phyloP scores from a whole-genome alignment of 2,329 filamentous ascomycete species.

The Spiromastix sp. region DNA sequence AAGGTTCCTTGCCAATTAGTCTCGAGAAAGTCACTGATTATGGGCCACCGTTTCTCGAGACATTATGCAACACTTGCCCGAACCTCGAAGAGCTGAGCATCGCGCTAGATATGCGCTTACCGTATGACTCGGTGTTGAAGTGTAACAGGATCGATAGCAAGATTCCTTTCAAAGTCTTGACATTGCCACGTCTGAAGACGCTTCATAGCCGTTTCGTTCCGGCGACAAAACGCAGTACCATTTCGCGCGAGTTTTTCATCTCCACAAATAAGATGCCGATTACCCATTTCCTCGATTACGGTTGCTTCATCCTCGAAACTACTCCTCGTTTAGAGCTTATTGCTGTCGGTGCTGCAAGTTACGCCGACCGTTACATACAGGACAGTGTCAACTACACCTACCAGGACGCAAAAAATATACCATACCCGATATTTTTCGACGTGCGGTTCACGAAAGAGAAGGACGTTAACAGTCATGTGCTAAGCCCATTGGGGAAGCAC shows the following conservation, averaged over 20 bases:
- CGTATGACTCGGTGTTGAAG: background rate
- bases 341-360: background rate
- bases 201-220: constrained; percentile 1
- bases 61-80: background rate
- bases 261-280: background rate
- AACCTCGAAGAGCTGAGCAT: constrained; percentile 3
- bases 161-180: background rate
- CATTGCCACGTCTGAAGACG: constrained; percentile 3
- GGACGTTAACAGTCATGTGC: background rate
- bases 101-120: constrained; percentile 1
- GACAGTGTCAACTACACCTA: background rate
- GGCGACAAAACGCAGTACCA: background rate
- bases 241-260: background rate
- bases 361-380: constrained; percentile 1
- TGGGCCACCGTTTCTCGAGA: background rate
- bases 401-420: background rate
- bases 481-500: background rate
- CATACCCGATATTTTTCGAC: constrained; percentile 1
- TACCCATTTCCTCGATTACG: constrained; percentile 3
- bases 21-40: background rate
- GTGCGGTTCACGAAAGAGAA: background rate
- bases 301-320: background rate
- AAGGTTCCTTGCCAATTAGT: background rate
- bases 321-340: background rate
- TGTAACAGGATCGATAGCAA: background rate